Base-by-base conservation (phyloP, 805 yeast species). In the Pichia manshurica region DNA sequence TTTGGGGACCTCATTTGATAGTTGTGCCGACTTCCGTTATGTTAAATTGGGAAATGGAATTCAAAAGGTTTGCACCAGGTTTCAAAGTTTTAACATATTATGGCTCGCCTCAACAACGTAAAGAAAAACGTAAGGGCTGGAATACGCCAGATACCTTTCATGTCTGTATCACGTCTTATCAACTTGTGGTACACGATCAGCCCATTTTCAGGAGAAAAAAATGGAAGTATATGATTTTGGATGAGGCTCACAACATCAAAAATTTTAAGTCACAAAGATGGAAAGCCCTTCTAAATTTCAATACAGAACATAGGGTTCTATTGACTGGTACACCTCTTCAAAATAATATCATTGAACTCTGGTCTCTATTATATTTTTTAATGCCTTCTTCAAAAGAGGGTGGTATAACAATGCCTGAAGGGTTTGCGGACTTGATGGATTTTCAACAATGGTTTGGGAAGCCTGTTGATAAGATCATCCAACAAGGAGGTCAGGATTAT, bases 1-100 rank as follows among this genome's bases (percentile, higher is more conserved):
- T 84, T 16, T 93, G 99, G 99, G 99, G 99, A 0, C 99, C 99
- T 0, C 99, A 93, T 70, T 70, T 93, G 46, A 90, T 93, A 67
- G 82, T 93, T 50, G 99, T 93, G 4, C 99, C 99, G 4, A 93
- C 99, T 0, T 87, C 96, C 15, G 99, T 93, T 7, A 82, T 93
- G 82, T 77, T 93, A 46, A 93, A 93, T 61, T 93, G 99, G 99
- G 99, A 93, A 64, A 91, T 95, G 97, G 99, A 93, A 61, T 90
- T 93, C 68, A 93, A 95, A 60, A 79, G 96, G 58, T 93, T 93
- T 72, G 97, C 97, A 0, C 99, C 99, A 0, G 99, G 99, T 0
- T 85, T 93, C 64, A 91, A 95, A 64, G 93, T 93, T 3, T 62
- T 93, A 63, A 93, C 98, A 0, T 93, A 93, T 64, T 93, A 91